Conservation (phyloP, 345 rosid species). For the Abelmoschus esculentus region DNA sequence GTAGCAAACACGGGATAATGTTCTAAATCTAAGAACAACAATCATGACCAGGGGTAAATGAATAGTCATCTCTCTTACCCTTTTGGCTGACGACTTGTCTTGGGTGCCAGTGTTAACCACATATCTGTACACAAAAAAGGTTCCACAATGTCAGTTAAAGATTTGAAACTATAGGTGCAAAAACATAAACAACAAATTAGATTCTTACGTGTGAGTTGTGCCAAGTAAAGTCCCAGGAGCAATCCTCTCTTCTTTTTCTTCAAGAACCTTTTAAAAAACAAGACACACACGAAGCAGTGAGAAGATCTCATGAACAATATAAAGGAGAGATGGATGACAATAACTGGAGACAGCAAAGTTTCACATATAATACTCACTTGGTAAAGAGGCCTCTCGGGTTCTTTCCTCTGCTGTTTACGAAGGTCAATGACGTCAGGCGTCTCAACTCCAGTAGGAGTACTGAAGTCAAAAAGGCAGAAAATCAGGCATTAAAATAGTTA, state of each 20-base stretch:
- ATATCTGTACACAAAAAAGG: slow-evolving; percentile 32
- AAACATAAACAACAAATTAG: not conserved
- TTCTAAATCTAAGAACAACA: not conserved
- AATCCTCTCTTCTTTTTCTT: slow-evolving; percentile 75
- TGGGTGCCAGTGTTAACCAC: slow-evolving; percentile 68
- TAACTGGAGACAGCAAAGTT: not conserved
- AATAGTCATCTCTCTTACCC: slow-evolving; percentile 48
- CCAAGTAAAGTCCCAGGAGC: slow-evolving; percentile 90
- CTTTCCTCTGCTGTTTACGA: slow-evolving; percentile 98
- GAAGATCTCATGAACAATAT: not conserved
- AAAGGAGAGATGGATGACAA: not conserved
- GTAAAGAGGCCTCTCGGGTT: slow-evolving; percentile 84
- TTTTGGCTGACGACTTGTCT: slow-evolving; percentile 75
- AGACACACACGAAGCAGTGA: not conserved
- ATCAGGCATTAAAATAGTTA: not conserved
- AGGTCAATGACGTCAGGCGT: slow-evolving; percentile 99
- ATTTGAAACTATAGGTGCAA: not conserved
- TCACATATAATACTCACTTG: slow-evolving; percentile 45
- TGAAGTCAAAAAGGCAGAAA: slow-evolving; percentile 19
- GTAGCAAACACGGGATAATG: not conserved
- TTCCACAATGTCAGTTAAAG: not conserved
- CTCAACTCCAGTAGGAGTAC: slow-evolving; percentile 99
- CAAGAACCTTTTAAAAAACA: slow-evolving; percentile 51
- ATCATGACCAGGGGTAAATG: not conserved
- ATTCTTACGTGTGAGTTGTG: slow-evolving; percentile 71